These are phyloP conservation scores for Boletellus emodensis DNA, from an alignment of 768 basidiomycete species.

Conservation along the genomic window DNA sequence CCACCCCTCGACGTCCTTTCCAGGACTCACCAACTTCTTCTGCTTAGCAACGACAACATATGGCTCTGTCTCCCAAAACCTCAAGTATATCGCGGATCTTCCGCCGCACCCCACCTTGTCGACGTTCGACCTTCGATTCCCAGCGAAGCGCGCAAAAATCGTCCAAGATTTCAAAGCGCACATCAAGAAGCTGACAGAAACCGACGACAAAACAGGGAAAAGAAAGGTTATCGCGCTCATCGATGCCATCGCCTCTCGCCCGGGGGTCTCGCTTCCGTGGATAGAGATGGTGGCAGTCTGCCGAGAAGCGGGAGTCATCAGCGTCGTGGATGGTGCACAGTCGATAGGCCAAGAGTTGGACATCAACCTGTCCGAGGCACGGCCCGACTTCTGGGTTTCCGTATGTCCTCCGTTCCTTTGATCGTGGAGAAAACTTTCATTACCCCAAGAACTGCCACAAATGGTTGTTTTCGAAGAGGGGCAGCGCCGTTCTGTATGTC, in stretches of 20 bases:
- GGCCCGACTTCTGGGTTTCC: conserved; percentile 78
- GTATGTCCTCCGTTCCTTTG: conserved; percentile 36
- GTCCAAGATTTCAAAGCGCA: conserved; percentile 44
- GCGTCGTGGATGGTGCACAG: conserved; percentile 78
- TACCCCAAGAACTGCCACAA: conserved; percentile 71
- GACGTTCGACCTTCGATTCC: conserved; percentile 51
- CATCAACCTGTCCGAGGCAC: conserved; percentile 49
- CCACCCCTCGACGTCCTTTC: background rate
- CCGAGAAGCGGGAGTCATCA: conserved; percentile 56
- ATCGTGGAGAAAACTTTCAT: background rate
- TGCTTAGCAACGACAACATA: conserved; percentile 56
- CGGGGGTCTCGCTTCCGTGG: conserved; percentile 68
- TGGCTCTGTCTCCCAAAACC: conserved; percentile 46
- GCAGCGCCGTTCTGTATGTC: conserved; percentile 70
- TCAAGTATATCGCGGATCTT: conserved; percentile 52
- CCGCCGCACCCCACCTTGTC: conserved; percentile 50
- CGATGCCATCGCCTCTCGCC: conserved; percentile 61
- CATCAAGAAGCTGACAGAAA: conserved; percentile 29
- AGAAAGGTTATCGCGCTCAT: conserved; percentile 62
- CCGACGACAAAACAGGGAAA: conserved; percentile 21
- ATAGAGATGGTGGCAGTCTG: conserved; percentile 63
- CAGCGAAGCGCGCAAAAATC: conserved; percentile 53
- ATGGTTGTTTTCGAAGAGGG: conserved; percentile 73
- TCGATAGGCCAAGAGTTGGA: conserved; percentile 67
- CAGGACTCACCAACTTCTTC: background rate